phyloP scores from a whole-genome alignment of 768 basidiomycete genomes.

The Suillus luteus region DNA sequence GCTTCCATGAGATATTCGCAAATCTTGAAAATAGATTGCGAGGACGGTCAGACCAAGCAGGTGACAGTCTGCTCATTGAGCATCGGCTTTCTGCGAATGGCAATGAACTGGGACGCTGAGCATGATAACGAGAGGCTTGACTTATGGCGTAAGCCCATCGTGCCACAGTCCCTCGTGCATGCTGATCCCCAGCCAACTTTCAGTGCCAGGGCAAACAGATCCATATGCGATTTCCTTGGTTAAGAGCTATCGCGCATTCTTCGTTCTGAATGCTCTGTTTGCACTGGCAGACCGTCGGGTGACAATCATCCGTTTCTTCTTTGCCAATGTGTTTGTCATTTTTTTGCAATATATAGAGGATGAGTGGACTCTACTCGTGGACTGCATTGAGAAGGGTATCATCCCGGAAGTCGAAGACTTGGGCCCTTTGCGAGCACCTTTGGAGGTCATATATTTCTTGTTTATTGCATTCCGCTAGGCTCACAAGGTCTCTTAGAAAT shows the following conservation, averaged over 20 bases:
- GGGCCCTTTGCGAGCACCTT: neutral
- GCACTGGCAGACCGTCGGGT: slow-evolving; percentile 9
- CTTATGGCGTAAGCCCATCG: neutral
- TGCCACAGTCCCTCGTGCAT: neutral
- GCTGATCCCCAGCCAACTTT: neutral
- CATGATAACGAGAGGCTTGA: neutral
- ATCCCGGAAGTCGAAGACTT: slow-evolving; percentile 13
- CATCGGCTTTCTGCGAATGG: neutral
- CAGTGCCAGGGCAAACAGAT: slow-evolving; percentile 23
- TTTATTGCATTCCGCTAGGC: neutral
- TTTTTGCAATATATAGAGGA: slow-evolving; percentile 14
- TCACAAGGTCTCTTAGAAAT: neutral
- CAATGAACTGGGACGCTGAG: neutral
- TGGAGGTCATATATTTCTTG: slow-evolving; percentile 6
- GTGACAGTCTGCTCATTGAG: neutral
- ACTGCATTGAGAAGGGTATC: slow-evolving; percentile 13
- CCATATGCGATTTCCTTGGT: slow-evolving; percentile 26
- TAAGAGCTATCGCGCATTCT: slow-evolving; percentile 11
- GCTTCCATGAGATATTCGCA: neutral
- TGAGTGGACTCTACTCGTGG: slow-evolving; percentile 9
- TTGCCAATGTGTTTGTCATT: slow-evolving; percentile 8
- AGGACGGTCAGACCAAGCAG: neutral
- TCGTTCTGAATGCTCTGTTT: slow-evolving; percentile 16
- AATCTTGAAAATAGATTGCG: neutral
- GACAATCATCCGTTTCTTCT: slow-evolving; percentile 6